These are phyloP conservation scores for Plasmopara viticola DNA, from an alignment of 352 stramenopile species.

Conservation along the genomic window DNA sequence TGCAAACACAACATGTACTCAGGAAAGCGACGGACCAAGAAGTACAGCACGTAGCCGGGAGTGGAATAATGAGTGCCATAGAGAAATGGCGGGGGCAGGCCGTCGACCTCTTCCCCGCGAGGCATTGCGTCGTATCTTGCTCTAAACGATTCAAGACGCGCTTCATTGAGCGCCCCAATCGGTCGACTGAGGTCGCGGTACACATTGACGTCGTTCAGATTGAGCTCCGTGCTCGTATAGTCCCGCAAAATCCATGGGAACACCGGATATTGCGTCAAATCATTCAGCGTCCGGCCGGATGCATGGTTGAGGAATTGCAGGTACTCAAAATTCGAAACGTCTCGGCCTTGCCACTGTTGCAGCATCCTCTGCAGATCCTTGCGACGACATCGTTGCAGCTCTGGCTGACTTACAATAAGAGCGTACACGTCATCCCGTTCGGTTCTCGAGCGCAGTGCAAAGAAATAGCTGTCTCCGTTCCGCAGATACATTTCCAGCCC, in stretches of 20 bases:
- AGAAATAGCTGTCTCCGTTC: slow-evolving; percentile 73
- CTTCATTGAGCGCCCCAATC: slow-evolving; percentile 89
- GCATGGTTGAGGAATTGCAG: slow-evolving; percentile 82
- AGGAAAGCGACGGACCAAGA: slow-evolving; percentile 94
- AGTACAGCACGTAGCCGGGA: slow-evolving; percentile 96
- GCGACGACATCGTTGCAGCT: slow-evolving; percentile 37
- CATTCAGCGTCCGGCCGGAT: slow-evolving; percentile 72
- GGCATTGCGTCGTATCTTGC: slow-evolving; percentile 88
- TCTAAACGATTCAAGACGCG: slow-evolving; percentile 84
- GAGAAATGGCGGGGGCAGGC: slow-evolving; percentile 90
- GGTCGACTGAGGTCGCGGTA: slow-evolving; percentile 92
- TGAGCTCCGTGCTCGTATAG: slow-evolving; percentile 74
- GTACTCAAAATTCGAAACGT: slow-evolving; percentile 94
- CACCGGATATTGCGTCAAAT: slow-evolving; percentile 92
- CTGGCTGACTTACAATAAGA: slow-evolving; percentile 50
- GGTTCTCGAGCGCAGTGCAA: slow-evolving; percentile 56
- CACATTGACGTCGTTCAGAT: slow-evolving; percentile 67
- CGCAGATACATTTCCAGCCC: slow-evolving; percentile 82
- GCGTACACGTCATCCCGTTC: slow-evolving; percentile 78
- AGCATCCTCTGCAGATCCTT: slow-evolving; percentile 56
- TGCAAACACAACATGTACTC: slow-evolving; percentile 96
- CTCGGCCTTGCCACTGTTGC: slow-evolving; percentile 54
- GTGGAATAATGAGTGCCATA: slow-evolving; percentile 94
- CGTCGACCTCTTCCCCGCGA: slow-evolving; percentile 64
- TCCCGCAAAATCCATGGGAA: slow-evolving; percentile 94